Evolutionary conservation across 1,284 basidiomycete species (phyloP).

Genomic region (Trichosporon faecale): DNA sequence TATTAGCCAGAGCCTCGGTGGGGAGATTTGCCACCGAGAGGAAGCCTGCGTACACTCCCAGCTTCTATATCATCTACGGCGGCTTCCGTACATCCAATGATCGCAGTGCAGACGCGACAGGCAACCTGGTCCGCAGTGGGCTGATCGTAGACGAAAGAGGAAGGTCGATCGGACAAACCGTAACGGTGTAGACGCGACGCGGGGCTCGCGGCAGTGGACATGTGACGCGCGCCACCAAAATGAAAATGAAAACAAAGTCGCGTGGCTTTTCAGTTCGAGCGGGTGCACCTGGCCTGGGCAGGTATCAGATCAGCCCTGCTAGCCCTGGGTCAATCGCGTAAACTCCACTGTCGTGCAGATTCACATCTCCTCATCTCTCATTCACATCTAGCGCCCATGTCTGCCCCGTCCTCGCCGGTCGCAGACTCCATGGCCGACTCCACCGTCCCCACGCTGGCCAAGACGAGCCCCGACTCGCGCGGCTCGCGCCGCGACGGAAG

Average conservation of each 20-base stretch:
- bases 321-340: not conserved
- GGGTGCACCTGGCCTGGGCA: not conserved
- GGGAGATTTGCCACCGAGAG: not conserved
- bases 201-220: not conserved
- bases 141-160: not conserved
- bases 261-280: conserved; percentile 1
- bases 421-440: not conserved
- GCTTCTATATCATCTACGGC: not conserved
- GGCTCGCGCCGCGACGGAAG: conserved; percentile 4
- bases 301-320: not conserved
- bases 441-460: not conserved
- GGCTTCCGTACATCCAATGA: not conserved
- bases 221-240: conserved; percentile 9
- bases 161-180: not conserved
- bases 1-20: too few relatives aligned
- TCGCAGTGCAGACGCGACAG: not conserved
- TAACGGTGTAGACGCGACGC: not conserved
- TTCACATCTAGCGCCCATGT: not conserved
- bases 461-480: not conserved
- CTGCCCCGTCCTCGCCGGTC: conserved; percentile 34
- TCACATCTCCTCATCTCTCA: not conserved
- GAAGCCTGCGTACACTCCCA: too few relatives aligned
- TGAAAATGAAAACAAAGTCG: conserved; percentile 12
- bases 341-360: not conserved
- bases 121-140: not conserved